Evolutionary conservation across 345 rosid species (phyloP), one percentile per base, ranked within the genome.

Genomic region (Salix caprea): DNA sequence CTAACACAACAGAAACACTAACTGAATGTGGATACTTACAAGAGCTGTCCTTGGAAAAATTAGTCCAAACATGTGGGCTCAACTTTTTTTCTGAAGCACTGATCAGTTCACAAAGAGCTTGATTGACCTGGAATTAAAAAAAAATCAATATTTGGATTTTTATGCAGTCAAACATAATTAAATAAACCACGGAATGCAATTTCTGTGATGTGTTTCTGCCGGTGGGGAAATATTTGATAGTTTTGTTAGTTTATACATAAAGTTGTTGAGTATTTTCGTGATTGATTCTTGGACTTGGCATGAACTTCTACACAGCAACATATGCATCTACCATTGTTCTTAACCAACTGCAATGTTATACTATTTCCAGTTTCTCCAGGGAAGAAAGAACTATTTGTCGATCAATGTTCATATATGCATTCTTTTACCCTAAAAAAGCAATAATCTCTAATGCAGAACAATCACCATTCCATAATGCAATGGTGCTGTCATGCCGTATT

Each of bases 21-120:
- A 8, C 14, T 11, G 32, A 12, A 39, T 18, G 36, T n/a, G 21
- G 39, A 70, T 21, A 40, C 86, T 74, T 81, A 94, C 97, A 89
- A 1, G 89, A 75, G 65, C 46, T 77, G 76, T 83, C 85, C 75
- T 62, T 73, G 75, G 85, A 71, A 76, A 90, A 84, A 81, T 90
- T 89, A 79, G 88, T 91, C 99, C 99, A 96, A 34, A 91, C 91
- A 9, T 79, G 79, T 9, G 95, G 90, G 48, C 70, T 83, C 70
- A 81, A 82, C 84, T 87, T 85, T 80, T 44, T 75, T 86, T 92
- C 85, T 2, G 98, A 79, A 61, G 93, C 94, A 74, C 73, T 80
- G 24, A 93, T 83, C 87, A 94, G 82, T 61, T 92, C 93, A 0
- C 81, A 73, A 71, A 96, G 99, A 79, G 97, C 88, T 84, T 86